phyloP scores from a whole-genome alignment of 257 asterid genomes.

The Nicotiana obtusifolia region DNA sequence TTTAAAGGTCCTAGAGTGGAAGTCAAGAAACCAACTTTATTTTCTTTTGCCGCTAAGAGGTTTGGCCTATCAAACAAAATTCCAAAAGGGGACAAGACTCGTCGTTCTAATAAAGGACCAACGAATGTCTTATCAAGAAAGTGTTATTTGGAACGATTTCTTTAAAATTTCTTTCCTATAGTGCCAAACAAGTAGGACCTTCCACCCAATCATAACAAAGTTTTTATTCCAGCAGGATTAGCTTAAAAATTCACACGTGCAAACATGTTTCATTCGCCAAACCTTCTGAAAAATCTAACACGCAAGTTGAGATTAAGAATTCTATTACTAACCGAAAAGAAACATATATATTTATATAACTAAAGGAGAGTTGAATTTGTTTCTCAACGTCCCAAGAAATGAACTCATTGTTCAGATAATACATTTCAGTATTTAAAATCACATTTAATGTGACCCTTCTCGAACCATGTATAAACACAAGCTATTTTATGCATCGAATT shows the following conservation, averaged over 20 bases:
- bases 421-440: background rate
- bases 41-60: slow-evolving; percentile 18
- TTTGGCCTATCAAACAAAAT: slow-evolving; percentile 7
- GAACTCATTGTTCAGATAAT: no score
- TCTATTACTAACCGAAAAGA: no score
- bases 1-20: slow-evolving; percentile 29
- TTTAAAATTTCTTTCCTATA: background rate
- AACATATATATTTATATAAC: no score
- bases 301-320: no score
- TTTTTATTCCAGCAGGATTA: background rate
- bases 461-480: no score
- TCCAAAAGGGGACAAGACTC: slow-evolving; percentile 18
- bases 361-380: no score
- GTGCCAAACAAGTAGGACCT: slow-evolving; percentile 22
- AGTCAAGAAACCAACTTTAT: slow-evolving; percentile 45
- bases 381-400: no score
- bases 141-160: slow-evolving; percentile 15
- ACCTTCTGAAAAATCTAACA: background rate
- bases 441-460: background rate
- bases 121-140: background rate
- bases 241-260: slow-evolving; percentile 2
- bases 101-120: background rate
- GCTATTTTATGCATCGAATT: no score
- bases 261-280: background rate
- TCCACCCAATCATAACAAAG: background rate